Base-by-base conservation (phyloP, 805 yeast genomes). In the Kurtzmaniella fragi region DNA sequence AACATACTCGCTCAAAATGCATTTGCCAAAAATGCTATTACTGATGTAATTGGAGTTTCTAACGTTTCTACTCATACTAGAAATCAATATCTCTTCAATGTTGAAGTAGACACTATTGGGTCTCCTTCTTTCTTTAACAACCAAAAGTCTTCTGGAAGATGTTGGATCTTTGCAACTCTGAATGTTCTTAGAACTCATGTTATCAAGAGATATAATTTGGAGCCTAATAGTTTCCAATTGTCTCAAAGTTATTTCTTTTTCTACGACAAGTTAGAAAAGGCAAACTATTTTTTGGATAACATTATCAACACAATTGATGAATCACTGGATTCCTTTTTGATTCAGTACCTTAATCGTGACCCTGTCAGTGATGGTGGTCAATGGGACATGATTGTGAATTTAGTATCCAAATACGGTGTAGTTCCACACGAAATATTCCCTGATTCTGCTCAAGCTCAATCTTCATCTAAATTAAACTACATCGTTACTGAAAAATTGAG, bases 331-430 rank as follows among this genome's bases (percentile, higher is more conserved):
- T 80, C 89, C 1, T 73, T 95, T 46, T 62, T 84, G 41, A 77
- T 87, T 36, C 85, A 81, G 60, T 76, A 73, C 48, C 61, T 87
- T 34, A 65, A 86, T 39, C 49, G 64, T 4, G 81, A 77, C 39
- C 95, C 95, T 17, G 78, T 80, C 33, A 58, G 73, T 42, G 95
- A 88, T 54, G 95, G 96, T 49, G 95, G 96, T 38, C 95, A 87
- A 61, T 86, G 84, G 72, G 81, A 84, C 47, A 83, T 87, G 93
- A 77, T 85, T 56, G 70, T 81, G 35, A 84, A 86, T 60, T 57
- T 88, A 41, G 75, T 86, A 37, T 78, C 79, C 45, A 88, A 87
- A 61, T 88, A 87, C 51, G 95, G 95, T 23, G 55, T 84, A 38
- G 84, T 87, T 38, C 96, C 96, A 29, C 70, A 81, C 53, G 77